Evolutionary conservation across 2,329 filamentous ascomycete genomes (phyloP), one percentile per base, ranked within the genome.

Genomic region (Cytospora piceicola): DNA sequence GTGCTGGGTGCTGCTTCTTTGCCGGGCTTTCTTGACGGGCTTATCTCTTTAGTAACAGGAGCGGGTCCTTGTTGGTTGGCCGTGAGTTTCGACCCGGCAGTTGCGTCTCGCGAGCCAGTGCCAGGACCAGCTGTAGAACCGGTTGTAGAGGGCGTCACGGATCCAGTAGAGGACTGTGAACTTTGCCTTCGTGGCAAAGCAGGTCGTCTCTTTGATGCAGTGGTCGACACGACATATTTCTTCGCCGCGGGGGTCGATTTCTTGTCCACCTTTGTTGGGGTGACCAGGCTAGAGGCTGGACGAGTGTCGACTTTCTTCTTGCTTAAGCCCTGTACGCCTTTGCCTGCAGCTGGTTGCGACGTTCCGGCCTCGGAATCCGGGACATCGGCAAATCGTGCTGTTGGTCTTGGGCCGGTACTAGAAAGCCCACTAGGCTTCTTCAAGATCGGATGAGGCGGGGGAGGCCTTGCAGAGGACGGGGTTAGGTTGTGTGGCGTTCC

Each of bases 331-430:
- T 63, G 70, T 17, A 64, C 62, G 30, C 61, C 71, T 66, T 72
- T 71, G 34, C 72, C 62, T 51, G 72, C 51, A 72, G 69, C 70
- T 7, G 69, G 67, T 46, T 74, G 70, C 46, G 71, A 74, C 32
- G 76, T 76, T 66, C 81, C 80, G 58, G 80, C 79, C 58, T 79
- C 79, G 36, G 83, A 83, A 34, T 78, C 79, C 36, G 81, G 80
- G 2, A 85, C 85, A 20, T 84, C 84, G 9, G 83, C 81, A 70
- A 88, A 88, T n/a, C 85, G 83, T 62, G 86, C 85, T 11, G 85
- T 88, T n/a, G 84, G 85, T 24, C 83, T 80, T 15, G 84, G 82
- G 6, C 84, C 83, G 20, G 80, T 81, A 24, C 77, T 75, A 34
- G 84, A 85, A 64, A 84, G 83, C 17, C 82, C 82, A 70, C 83